A percentile compares a stretch with the other conserved stretches of the same genome.
Conservation (phyloP, 2,329 filamentous ascomycete genomes). For the Aspergillaceae sp. region DNA sequence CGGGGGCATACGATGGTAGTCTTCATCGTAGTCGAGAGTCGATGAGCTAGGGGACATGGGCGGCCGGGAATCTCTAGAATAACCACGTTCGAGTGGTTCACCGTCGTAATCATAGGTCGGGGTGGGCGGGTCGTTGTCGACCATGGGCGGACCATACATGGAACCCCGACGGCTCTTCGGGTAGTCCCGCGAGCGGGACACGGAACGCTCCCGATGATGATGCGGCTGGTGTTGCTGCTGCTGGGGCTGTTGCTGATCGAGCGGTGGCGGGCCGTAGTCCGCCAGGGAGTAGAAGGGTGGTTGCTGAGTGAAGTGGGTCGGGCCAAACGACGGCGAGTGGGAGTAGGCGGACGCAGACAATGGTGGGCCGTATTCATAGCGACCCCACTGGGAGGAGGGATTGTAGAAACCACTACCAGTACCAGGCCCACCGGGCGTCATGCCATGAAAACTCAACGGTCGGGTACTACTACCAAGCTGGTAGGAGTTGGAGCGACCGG, state of each 20-base stretch:
- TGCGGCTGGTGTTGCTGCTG: too few species aligned
- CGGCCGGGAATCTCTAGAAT: conserved; percentile 22
- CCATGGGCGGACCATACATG: conserved; percentile 25
- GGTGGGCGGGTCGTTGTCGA: conserved; percentile 24
- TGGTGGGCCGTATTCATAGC: conserved; percentile 30
- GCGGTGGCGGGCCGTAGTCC: conserved; percentile 15
- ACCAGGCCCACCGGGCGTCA: conserved; percentile 24
- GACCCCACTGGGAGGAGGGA: conserved; percentile 17
- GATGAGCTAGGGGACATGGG: conserved; percentile 20
- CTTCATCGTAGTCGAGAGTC: conserved; percentile 28
- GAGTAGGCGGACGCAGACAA: conserved; percentile 30
- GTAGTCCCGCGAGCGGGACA: conserved; percentile 27
- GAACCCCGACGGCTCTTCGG: conserved; percentile 24
- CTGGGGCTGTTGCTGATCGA: conserved; percentile 18
- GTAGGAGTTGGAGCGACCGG: conserved; percentile 27
- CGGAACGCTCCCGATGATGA: conserved; percentile 20
- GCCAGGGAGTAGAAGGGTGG: conserved; percentile 20
- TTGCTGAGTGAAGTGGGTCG: conserved; percentile 23
- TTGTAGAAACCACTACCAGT: conserved; percentile 22
- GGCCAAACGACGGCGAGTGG: conserved; percentile 20
- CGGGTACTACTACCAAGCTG: conserved; percentile 21
- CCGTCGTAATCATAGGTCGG: conserved; percentile 21
- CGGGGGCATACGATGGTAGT: conserved; percentile 37
- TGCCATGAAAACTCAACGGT: conserved; percentile 33
- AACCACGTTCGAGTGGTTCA: conserved; percentile 19